A percentile compares a stretch with the other conserved stretches of the same genome.
Evolutionary conservation across 2,329 filamentous ascomycete genomes (phyloP).

Genomic region (Pseudocercospora eumusae): DNA sequence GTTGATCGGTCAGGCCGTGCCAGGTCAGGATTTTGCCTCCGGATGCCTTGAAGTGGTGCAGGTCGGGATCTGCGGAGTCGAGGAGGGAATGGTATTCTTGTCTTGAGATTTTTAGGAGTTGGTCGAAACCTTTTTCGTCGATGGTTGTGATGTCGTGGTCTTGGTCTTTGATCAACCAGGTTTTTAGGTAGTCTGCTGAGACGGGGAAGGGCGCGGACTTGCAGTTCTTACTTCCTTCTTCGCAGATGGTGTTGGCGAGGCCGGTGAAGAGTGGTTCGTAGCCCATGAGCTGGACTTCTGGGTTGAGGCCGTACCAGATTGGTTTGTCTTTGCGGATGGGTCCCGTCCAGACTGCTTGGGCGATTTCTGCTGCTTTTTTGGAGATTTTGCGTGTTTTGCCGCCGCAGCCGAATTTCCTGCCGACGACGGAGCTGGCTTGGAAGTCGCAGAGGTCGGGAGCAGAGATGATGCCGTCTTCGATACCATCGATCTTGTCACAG

Average conservation of each 20-base stretch:
- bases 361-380: slow-evolving; percentile 36
- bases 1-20: slow-evolving; percentile 44
- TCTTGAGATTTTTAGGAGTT: slow-evolving; percentile 20
- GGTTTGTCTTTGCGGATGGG: slow-evolving; percentile 27
- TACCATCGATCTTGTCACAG: slow-evolving; percentile 44
- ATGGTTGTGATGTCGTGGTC: slow-evolving; percentile 25
- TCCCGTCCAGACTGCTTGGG: slow-evolving; percentile 40
- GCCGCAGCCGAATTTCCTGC: slow-evolving; percentile 32
- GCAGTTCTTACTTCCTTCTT: slow-evolving; percentile 29
- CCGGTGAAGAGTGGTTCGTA: slow-evolving; percentile 27
- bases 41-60: slow-evolving; percentile 39
- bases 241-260: slow-evolving; percentile 36
- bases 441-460: slow-evolving; percentile 37
- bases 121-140: slow-evolving; percentile 25
- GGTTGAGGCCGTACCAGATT: slow-evolving; percentile 37
- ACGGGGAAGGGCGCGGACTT: slow-evolving; percentile 37
- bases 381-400: slow-evolving; percentile 33
- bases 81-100: slow-evolving; percentile 40
- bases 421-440: slow-evolving; percentile 37
- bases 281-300: slow-evolving; percentile 27
- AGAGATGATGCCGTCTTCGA: slow-evolving; percentile 41
- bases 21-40: slow-evolving; percentile 46
- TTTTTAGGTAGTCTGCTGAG: slow-evolving; percentile 40
- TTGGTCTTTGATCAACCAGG: slow-evolving; percentile 38
- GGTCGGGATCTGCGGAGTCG: slow-evolving; percentile 42